Evolutionary conservation across 1,284 basidiomycete genomes (phyloP).

Genomic region (Papiliotrema flavescens): DNA sequence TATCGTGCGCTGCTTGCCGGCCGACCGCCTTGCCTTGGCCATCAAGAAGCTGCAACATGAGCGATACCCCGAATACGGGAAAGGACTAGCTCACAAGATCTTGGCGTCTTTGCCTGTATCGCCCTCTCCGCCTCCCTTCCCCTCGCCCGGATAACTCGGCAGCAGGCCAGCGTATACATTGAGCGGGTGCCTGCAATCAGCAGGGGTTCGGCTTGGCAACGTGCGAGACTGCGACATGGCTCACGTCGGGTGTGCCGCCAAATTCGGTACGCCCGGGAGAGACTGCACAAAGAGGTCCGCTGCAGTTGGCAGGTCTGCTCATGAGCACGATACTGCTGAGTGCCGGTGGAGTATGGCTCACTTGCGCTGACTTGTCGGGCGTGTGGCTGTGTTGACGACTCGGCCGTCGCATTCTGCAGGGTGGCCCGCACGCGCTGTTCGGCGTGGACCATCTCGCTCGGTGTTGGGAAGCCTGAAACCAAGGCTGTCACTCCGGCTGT

Average conservation of each 20-base stretch:
- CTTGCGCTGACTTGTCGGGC: background rate
- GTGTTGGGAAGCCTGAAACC: background rate
- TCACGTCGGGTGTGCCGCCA: constrained; percentile 46
- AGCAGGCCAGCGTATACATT: constrained; percentile 78
- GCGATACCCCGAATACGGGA: background rate
- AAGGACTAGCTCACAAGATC: constrained; percentile 40
- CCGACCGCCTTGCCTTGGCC: constrained; percentile 77
- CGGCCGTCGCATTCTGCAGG: background rate
- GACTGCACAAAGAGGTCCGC: constrained; percentile 77
- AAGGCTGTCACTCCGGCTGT: too few relatives aligned
- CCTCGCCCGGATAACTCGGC: constrained; percentile 67
- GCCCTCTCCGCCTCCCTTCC: constrained; percentile 42
- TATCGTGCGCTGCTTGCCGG: constrained; percentile 82
- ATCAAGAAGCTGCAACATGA: constrained; percentile 68
- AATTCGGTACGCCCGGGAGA: constrained; percentile 69
- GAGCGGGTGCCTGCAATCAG: constrained; percentile 57
- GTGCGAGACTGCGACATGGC: constrained; percentile 7
- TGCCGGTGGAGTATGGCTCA: too few relatives aligned
- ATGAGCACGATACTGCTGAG: too few relatives aligned
- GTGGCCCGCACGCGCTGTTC: background rate
- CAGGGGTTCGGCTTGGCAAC: constrained; percentile 4
- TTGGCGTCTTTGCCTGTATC: constrained; percentile 41
- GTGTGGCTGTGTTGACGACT: background rate
- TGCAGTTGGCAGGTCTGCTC: constrained; percentile 53
- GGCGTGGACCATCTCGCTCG: too few relatives aligned